phyloP scores from a whole-genome alignment of 192 early-diverging fungal genomes.

The Coemansia sp. region DNA sequence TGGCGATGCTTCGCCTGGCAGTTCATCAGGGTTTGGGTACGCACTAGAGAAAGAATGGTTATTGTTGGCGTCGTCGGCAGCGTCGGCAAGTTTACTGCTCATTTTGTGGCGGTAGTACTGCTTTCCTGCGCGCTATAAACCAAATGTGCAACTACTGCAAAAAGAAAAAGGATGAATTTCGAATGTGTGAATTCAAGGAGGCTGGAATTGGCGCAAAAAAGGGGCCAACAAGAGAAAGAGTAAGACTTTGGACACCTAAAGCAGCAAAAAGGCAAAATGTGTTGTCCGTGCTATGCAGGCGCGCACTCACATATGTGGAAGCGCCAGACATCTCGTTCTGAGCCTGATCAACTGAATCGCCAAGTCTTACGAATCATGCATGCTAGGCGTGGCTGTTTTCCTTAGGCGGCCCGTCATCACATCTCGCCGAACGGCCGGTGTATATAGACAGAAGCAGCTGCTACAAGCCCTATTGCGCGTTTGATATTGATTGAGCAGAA shows the following conservation, averaged over 20 bases:
- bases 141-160: not conserved
- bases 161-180: not conserved
- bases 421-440: not conserved
- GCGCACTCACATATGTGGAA: not conserved
- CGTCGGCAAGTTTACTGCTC: conserved; percentile 4
- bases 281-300: not conserved
- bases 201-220: not conserved
- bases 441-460: not conserved
- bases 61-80: not conserved
- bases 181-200: not conserved
- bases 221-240: not conserved
- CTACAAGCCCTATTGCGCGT: not conserved
- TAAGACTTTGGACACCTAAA: not conserved
- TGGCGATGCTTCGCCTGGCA: not conserved
- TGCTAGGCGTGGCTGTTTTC: not conserved
- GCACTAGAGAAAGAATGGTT: not conserved
- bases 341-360: conserved; percentile 4
- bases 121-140: not conserved
- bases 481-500: conserved; percentile 3
- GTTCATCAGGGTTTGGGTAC: not conserved
- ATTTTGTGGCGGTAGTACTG: not conserved
- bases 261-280: not conserved
- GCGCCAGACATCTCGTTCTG: not conserved
- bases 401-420: not conserved
- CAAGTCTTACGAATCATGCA: not conserved